phyloP scores from a whole-genome alignment of 2,329 filamentous ascomycete species.

The Cryoendolithus antarcticus region DNA sequence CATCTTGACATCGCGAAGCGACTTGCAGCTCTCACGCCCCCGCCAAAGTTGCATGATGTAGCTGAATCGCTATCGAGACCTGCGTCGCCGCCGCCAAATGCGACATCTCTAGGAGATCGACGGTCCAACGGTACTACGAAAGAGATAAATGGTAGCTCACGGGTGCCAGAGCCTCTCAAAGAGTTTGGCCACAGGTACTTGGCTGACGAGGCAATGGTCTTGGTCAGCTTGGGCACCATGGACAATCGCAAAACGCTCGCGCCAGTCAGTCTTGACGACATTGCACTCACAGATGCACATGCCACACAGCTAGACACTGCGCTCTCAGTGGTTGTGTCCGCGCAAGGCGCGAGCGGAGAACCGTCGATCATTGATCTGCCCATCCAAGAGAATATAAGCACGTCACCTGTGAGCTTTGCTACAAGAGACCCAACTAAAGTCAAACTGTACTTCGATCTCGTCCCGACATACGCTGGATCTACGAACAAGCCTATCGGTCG shows the following conservation, averaged over 20 bases:
- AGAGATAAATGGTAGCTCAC: conserved; percentile 22
- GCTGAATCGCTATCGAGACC: conserved; percentile 5
- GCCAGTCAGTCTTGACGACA: conserved; percentile 75
- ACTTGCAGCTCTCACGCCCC: conserved; percentile 46
- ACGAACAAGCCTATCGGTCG: conserved; percentile 76
- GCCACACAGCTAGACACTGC: conserved; percentile 90
- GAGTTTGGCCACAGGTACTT: conserved; percentile 94
- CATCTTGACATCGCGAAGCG: conserved; percentile 69
- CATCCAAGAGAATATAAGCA: conserved; percentile 84
- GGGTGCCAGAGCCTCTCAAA: conserved; percentile 66
- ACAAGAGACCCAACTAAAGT: conserved; percentile 67
- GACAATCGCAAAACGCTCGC: conserved; percentile 73
- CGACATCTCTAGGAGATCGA: conserved; percentile 31
- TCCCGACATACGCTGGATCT: conserved; percentile 82
- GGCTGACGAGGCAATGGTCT: conserved; percentile 73
- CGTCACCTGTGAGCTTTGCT: conserved; percentile 84
- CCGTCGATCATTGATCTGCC: conserved; percentile 83
- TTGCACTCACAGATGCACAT: conserved; percentile 78
- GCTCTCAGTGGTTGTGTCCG: conserved; percentile 79
- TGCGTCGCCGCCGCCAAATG: conserved; percentile 14
- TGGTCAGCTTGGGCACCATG: conserved; percentile 91
- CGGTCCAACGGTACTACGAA: conserved; percentile 27
- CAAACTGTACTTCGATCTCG: conserved; percentile 84
- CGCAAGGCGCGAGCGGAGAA: conserved; percentile 73
- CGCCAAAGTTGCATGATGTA: conserved; percentile 20